Evolutionary conservation across 164 flowering plant species (phyloP).

Genomic region (Macadamia tetraphylla): DNA sequence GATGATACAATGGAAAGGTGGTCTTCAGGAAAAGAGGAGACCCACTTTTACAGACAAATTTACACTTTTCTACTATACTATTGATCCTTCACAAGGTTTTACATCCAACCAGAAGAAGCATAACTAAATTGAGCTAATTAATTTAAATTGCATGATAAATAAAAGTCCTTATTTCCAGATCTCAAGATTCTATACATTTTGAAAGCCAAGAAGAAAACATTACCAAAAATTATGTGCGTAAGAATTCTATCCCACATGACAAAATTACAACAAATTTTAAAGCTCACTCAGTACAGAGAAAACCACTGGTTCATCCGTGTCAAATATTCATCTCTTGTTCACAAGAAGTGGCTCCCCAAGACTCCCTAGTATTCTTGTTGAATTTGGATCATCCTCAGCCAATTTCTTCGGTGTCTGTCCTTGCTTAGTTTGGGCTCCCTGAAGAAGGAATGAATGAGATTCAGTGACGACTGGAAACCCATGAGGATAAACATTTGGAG

Average conservation of each 20-base stretch:
- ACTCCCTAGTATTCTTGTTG: constrained; percentile 7
- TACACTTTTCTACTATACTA: no score
- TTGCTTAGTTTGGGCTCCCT: constrained; percentile 19
- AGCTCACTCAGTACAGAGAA: neutral
- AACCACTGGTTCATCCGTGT: neutral
- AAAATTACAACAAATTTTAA: neutral
- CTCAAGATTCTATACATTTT: no score
- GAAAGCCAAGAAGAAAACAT: neutral
- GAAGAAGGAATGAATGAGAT: neutral
- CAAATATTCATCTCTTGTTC: constrained; percentile 5
- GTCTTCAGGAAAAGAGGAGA: no score
- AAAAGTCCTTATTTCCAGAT: no score
- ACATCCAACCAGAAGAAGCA: no score
- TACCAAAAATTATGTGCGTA: neutral
- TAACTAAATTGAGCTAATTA: no score
- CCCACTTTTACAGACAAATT: no score
- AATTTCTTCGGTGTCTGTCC: constrained; percentile 12
- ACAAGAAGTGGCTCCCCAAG: constrained; percentile 14
- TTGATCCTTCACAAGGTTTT: no score
- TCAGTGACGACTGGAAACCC: no score
- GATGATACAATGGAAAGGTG: no score
- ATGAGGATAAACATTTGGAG: no score
- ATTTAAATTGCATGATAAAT: no score
- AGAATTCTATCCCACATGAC: neutral
- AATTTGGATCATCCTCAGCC: constrained; percentile 12